These are phyloP conservation scores for Diaporthe velutina DNA, from an alignment of 2,329 filamentous ascomycete genomes.

Conservation along the genomic window DNA sequence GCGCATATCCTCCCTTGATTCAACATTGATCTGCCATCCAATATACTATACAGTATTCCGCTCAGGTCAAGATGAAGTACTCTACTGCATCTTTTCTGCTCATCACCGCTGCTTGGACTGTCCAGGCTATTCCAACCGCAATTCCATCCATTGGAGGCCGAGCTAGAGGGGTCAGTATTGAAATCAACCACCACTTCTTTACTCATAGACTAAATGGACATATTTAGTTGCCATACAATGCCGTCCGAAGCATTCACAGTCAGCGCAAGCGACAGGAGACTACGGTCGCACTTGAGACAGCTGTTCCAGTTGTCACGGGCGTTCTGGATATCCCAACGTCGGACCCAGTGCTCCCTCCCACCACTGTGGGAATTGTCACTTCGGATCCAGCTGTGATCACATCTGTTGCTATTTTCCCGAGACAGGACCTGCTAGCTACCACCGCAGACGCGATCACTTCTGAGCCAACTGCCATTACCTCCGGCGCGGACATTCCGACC, in stretches of 20 bases:
- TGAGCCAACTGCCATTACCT: not conserved
- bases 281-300: not conserved
- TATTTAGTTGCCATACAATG: not conserved
- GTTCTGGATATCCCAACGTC: not conserved
- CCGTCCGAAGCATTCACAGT: not conserved
- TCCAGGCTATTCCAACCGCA: constrained; percentile 4
- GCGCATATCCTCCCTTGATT: not conserved
- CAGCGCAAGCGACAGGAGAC: constrained; percentile 4
- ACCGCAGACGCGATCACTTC: not conserved
- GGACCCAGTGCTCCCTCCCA: not conserved
- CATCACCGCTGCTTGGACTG: not conserved
- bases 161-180: not conserved
- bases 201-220: not conserved
- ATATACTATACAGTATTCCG: not conserved
- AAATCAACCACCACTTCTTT: not conserved
- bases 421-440: not conserved
- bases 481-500: not conserved
- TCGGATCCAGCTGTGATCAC: not conserved
- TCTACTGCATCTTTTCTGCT: not conserved
- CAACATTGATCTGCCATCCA: not conserved
- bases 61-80: not conserved
- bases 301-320: not conserved
- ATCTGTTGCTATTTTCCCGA: not conserved
- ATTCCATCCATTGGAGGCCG: not conserved
- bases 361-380: not conserved